A percentile compares a stretch with the other conserved stretches of the same genome.
Conservation (phyloP, 768 basidiomycete species). For the Termitomyces heimii region DNA sequence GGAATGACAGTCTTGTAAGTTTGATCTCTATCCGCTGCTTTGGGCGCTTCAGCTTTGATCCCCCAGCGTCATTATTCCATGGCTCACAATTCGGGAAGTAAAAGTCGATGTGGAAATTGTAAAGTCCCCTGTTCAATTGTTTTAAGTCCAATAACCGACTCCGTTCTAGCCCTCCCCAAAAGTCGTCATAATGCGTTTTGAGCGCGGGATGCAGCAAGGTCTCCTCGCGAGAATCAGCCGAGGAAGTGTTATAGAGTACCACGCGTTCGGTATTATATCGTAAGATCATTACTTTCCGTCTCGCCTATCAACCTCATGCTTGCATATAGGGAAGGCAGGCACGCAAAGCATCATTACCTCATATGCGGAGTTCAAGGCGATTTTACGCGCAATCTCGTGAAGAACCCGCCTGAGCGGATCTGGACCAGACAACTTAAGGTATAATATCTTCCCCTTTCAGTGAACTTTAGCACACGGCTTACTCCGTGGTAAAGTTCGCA, state of each 20-base stretch:
- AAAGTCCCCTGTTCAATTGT: conserved; percentile 17
- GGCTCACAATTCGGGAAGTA: conserved; percentile 75
- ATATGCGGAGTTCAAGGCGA: conserved; percentile 85
- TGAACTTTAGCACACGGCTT: neutral
- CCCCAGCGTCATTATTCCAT: conserved; percentile 61
- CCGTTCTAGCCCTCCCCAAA: conserved; percentile 65
- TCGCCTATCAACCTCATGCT: neutral
- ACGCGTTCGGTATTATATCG: conserved; percentile 83
- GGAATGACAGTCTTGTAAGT: conserved; percentile 68
- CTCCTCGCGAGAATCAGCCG: conserved; percentile 75
- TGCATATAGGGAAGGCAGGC: conserved; percentile 54
- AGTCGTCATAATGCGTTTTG: conserved; percentile 72
- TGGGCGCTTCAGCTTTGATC: conserved; percentile 1
- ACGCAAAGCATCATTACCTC: conserved; percentile 73
- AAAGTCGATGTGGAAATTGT: conserved; percentile 74
- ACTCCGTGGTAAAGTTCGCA: conserved; percentile 46
- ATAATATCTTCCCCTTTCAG: conserved; percentile 12
- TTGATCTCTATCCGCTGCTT: conserved; percentile 9
- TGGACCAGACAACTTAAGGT: conserved; percentile 85
- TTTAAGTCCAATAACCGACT: conserved; percentile 1
- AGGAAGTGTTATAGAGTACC: conserved; percentile 73
- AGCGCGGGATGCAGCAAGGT: conserved; percentile 85
- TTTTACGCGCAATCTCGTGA: conserved; percentile 70
- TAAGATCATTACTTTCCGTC: conserved; percentile 25
- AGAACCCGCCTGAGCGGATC: conserved; percentile 61